phyloP scores from a whole-genome alignment of 2,329 filamentous ascomycete genomes.

The Iodosphaeria phyllophila region DNA sequence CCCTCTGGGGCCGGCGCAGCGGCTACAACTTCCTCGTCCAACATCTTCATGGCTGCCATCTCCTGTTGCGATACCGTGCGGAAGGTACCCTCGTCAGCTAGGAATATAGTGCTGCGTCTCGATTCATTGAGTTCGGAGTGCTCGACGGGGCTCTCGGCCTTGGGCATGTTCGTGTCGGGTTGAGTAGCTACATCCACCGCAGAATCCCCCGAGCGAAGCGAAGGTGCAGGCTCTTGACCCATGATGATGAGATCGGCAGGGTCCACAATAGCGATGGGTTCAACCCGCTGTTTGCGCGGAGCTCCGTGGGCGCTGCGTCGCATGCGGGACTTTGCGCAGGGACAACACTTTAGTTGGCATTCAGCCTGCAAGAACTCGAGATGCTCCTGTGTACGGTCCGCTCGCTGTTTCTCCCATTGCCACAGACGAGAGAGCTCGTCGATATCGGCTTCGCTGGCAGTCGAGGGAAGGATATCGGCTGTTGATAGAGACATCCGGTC shows the following conservation, averaged over 20 bases:
- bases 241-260: conserved; percentile 23
- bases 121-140: conserved; percentile 18
- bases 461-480: conserved; percentile 33
- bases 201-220: conserved; percentile 8
- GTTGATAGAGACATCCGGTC: conserved; percentile 27
- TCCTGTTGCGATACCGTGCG: conserved; percentile 37
- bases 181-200: conserved; percentile 12
- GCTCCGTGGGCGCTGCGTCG: conserved; percentile 9
- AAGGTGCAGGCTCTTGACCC: conserved; percentile 14
- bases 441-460: conserved; percentile 36
- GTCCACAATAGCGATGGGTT: conserved; percentile 18
- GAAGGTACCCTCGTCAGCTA: conserved; percentile 44
- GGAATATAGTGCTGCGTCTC: conserved; percentile 35
- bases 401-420: conserved; percentile 41
- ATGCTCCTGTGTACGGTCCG: conserved; percentile 51
- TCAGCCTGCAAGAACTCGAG: conserved; percentile 62
- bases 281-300: conserved; percentile 17
- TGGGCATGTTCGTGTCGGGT: conserved; percentile 6
- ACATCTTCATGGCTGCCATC: conserved; percentile 21
- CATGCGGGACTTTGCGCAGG: conserved; percentile 25
- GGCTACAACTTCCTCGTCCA: conserved; percentile 10
- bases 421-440: conserved; percentile 33
- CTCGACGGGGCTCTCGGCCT: conserved; percentile 10
- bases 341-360: conserved; percentile 49
- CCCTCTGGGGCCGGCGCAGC: conserved; percentile 16